These are phyloP conservation scores for Leccinum arenicola DNA, from an alignment of 768 basidiomycete species.

Conservation along the genomic window DNA sequence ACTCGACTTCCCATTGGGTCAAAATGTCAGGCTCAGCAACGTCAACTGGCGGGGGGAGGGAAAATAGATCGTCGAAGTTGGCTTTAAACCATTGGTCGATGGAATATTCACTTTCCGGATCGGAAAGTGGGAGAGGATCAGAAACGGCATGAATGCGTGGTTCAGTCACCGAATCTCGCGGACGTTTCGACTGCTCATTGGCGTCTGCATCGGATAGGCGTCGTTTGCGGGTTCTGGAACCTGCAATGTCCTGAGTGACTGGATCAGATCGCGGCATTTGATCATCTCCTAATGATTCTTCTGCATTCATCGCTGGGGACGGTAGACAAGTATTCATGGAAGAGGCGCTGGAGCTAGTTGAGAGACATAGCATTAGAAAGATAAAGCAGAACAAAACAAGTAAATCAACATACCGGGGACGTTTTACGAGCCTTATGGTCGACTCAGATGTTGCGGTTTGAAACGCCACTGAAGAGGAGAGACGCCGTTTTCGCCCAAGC, in stretches of 20 bases:
- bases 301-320: not conserved
- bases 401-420: not conserved
- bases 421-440: not conserved
- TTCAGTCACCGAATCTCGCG: not conserved
- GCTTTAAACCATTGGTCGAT: slow-evolving; percentile 38
- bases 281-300: not conserved
- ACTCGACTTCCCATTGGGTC: slow-evolving; percentile 30
- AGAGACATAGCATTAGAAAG: not conserved
- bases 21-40: slow-evolving; percentile 23
- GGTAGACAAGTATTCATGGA: not conserved
- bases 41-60: not conserved
- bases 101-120: slow-evolving; percentile 16
- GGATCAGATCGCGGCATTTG: not conserved
- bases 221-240: slow-evolving; percentile 26
- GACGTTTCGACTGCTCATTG: not conserved
- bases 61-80: slow-evolving; percentile 22
- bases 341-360: not conserved
- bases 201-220: slow-evolving; percentile 5
- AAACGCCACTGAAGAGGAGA: not conserved
- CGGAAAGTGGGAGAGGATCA: not conserved
- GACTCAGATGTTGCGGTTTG: not conserved
- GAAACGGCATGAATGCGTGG: not conserved
- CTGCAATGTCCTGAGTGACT: not conserved
- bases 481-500: not conserved
- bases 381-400: too few species aligned